Evolutionary conservation across 1,284 basidiomycete genomes (phyloP).

Genomic region (Singerocomus rubriflavus): DNA sequence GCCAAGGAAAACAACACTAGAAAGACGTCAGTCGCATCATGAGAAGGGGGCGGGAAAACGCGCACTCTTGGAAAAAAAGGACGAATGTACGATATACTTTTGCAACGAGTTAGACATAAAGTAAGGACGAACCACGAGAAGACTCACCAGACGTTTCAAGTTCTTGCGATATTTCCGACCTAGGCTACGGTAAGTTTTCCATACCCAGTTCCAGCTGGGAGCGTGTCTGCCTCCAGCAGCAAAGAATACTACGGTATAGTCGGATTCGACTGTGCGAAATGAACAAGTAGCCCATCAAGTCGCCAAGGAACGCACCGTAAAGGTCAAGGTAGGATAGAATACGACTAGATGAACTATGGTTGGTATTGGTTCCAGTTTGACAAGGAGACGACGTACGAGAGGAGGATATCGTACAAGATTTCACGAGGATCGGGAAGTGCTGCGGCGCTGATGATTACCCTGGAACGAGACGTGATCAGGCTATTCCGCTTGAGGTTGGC

Average conservation of each 20-base stretch:
- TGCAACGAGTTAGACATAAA: constrained; percentile 4
- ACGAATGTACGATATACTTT: constrained; percentile 82
- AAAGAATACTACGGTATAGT: constrained; percentile 84
- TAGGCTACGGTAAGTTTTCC: constrained; percentile 82
- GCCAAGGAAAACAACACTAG: constrained; percentile 82
- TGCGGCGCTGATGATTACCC: constrained; percentile 79
- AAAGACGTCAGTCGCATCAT: background rate
- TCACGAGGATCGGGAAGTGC: constrained; percentile 75
- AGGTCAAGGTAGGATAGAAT: constrained; percentile 75
- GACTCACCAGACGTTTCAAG: constrained; percentile 69
- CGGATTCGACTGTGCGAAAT: constrained; percentile 66
- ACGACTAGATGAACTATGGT: constrained; percentile 42
- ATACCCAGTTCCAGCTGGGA: constrained; percentile 86
- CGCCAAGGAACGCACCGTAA: constrained; percentile 53
- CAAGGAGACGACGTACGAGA: constrained; percentile 52
- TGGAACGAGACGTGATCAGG: constrained; percentile 27
- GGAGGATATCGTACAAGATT: constrained; percentile 74
- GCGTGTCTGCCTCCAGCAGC: constrained; percentile 74
- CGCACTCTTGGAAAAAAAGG: constrained; percentile 83
- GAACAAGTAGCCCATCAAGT: background rate
- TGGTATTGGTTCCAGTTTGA: constrained; percentile 3
- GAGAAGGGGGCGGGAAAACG: background rate
- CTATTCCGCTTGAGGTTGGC: background rate
- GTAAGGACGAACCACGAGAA: background rate
- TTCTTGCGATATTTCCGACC: constrained; percentile 86